Conservation (phyloP, 768 basidiomycete genomes). For the Psilocybe sp. region DNA sequence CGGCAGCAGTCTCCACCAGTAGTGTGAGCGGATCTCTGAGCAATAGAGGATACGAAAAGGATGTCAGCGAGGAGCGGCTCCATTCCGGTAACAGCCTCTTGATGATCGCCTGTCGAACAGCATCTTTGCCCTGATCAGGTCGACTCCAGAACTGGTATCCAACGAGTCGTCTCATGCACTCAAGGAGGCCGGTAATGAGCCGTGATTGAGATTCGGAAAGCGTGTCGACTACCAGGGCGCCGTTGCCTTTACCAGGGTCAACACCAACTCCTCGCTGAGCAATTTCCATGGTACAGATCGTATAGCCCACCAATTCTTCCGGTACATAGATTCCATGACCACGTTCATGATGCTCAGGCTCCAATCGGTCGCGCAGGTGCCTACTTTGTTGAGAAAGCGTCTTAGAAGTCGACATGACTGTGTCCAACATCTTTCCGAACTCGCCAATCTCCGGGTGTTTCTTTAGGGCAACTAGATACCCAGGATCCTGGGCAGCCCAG, state of each 20-base stretch:
- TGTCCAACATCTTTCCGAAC: conserved; percentile 79
- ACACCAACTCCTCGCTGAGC: conserved; percentile 66
- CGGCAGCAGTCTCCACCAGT: conserved; percentile 85
- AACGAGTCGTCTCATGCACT: conserved; percentile 64
- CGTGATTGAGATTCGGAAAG: conserved; percentile 74
- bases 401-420: conserved; percentile 74
- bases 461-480: conserved; percentile 56
- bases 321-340: conserved; percentile 89
- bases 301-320: conserved; percentile 88
- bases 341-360: conserved; percentile 69
- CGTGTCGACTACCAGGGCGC: conserved; percentile 60
- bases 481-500: conserved; percentile 81
- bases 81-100: conserved; percentile 90
- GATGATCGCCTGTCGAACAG: conserved; percentile 80
- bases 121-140: conserved; percentile 73
- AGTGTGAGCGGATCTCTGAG: conserved; percentile 89
- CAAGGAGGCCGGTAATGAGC: conserved; percentile 75
- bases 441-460: conserved; percentile 49
- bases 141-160: conserved; percentile 67
- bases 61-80: conserved; percentile 81
- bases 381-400: conserved; percentile 82
- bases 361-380: conserved; percentile 74
- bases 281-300: conserved; percentile 78
- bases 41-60: conserved; percentile 82
- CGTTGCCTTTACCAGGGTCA: conserved; percentile 14